These are phyloP conservation scores for Pezizomycotina sp. DNA, from an alignment of 2,329 filamentous ascomycete genomes.

Conservation along the genomic window DNA sequence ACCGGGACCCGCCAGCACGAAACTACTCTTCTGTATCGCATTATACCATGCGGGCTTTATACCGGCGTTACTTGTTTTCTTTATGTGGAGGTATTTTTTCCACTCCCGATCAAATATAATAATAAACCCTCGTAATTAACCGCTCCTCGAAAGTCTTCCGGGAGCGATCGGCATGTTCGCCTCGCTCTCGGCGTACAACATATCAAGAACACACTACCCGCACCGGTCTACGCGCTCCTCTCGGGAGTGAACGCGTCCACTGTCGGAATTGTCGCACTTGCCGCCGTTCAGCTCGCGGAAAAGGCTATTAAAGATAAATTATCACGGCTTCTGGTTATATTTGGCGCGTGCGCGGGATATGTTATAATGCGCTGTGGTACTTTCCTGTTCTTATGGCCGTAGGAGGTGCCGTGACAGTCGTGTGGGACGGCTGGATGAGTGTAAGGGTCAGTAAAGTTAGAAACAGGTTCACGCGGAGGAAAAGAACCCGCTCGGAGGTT, in stretches of 20 bases:
- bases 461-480: conserved; percentile 7
- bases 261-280: conserved; percentile 53
- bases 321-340: conserved; percentile 46
- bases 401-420: conserved; percentile 37
- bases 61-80: conserved; percentile 41
- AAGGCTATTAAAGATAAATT: conserved; percentile 50
- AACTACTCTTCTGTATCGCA: conserved; percentile 53
- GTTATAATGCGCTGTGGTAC: conserved; percentile 60
- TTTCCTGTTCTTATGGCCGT: conserved; percentile 48
- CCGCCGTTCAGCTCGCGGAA: conserved; percentile 48
- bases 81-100: conserved; percentile 43
- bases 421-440: conserved; percentile 42
- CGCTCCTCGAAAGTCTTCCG: conserved; percentile 37
- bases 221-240: conserved; percentile 48
- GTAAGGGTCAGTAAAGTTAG: conserved; percentile 28
- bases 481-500: conserved; percentile 7
- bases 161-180: conserved; percentile 54
- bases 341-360: conserved; percentile 47
- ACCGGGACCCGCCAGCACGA: conserved; percentile 50
- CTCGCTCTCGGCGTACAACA: conserved; percentile 45
- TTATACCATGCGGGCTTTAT: conserved; percentile 44
- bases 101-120: neutral
- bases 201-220: conserved; percentile 42
- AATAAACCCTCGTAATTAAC: no score
- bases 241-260: conserved; percentile 56